Percentiles rank a stretch among this genome's conserved stretches.
Conservation (phyloP, 1,139 yeast species). For the Cylindricascospora bacillispora region DNA sequence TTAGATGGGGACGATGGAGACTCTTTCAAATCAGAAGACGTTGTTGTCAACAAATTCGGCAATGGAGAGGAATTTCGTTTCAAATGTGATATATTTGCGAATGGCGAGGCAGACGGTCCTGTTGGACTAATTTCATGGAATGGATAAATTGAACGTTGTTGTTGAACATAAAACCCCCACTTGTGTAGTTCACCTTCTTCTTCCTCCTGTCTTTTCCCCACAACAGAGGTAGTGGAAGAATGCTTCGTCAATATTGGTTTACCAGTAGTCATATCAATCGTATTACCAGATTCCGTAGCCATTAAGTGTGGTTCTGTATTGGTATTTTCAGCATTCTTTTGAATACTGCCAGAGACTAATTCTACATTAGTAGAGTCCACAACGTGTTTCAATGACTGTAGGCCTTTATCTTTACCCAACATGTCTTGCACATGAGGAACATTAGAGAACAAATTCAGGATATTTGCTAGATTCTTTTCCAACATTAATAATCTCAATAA, state of each 20-base stretch:
- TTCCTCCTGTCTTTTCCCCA: constrained; percentile 66
- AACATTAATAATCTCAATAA: constrained; percentile 46
- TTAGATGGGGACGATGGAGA: constrained; percentile 7
- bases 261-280: constrained; percentile 57
- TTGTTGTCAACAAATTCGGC: too few species aligned
- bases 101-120: constrained; percentile 6
- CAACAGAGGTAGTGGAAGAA: constrained; percentile 49
- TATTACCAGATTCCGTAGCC: constrained; percentile 45
- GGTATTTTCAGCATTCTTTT: constrained; percentile 6
- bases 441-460: constrained; percentile 39
- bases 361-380: constrained; percentile 1
- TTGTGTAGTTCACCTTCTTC: constrained; percentile 86
- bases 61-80: too few species aligned
- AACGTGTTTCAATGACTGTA: constrained; percentile 10
- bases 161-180: constrained; percentile 63
- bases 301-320: constrained; percentile 44
- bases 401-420: constrained; percentile 3
- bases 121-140: constrained; percentile 11
- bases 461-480: constrained; percentile 50
- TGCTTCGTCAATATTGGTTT: constrained; percentile 47
- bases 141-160: constrained; percentile 35
- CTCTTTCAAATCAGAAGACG: too few species aligned
- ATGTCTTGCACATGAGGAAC: constrained; percentile 12
- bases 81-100: too few species aligned
- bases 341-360: neutral